These are phyloP conservation scores for Sungouiella blattae DNA, from an alignment of 805 yeast species.

Conservation along the genomic window DNA sequence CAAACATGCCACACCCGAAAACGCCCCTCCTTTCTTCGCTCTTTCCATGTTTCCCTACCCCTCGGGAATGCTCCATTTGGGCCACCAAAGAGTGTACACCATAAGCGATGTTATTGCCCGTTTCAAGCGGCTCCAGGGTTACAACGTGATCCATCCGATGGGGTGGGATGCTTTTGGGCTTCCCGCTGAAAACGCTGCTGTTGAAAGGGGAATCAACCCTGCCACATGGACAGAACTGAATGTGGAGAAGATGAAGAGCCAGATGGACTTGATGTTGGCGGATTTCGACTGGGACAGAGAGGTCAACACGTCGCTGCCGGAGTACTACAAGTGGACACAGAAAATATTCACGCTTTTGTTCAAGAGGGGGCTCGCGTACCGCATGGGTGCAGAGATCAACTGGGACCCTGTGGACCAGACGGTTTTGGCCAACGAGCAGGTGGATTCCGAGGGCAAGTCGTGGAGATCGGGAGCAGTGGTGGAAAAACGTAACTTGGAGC, in stretches of 20 bases:
- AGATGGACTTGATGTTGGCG: slow-evolving; percentile 72
- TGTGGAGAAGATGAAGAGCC: slow-evolving; percentile 81
- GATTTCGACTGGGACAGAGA: slow-evolving; percentile 95
- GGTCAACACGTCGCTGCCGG: slow-evolving; percentile 79
- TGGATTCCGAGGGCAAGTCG: slow-evolving; percentile 82
- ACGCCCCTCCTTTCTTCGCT: slow-evolving; percentile 47
- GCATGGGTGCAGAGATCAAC: slow-evolving; percentile 83
- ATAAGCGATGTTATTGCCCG: slow-evolving; percentile 83
- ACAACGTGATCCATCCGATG: slow-evolving; percentile 87
- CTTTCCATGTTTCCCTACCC: slow-evolving; percentile 96
- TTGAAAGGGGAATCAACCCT: slow-evolving; percentile 78
- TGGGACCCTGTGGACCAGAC: slow-evolving; percentile 98
- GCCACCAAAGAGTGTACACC: slow-evolving; percentile 90
- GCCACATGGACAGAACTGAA: slow-evolving; percentile 78
- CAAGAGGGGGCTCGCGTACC: slow-evolving; percentile 79
- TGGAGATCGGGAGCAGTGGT: slow-evolving; percentile 98
- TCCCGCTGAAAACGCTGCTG: slow-evolving; percentile 98
- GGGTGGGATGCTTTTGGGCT: slow-evolving; percentile 99
- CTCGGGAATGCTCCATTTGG: slow-evolving; percentile 88
- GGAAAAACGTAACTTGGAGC: slow-evolving; percentile 75
- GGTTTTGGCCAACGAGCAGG: slow-evolving; percentile 93
- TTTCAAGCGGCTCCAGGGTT: slow-evolving; percentile 72
- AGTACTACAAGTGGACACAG: slow-evolving; percentile 92
- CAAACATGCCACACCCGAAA: not conserved
- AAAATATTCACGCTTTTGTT: slow-evolving; percentile 70